Evolutionary conservation across 805 yeast species (phyloP), one percentile per base, ranked within the genome.

Genomic region (Schwanniomyces pseudopolymorphus): DNA sequence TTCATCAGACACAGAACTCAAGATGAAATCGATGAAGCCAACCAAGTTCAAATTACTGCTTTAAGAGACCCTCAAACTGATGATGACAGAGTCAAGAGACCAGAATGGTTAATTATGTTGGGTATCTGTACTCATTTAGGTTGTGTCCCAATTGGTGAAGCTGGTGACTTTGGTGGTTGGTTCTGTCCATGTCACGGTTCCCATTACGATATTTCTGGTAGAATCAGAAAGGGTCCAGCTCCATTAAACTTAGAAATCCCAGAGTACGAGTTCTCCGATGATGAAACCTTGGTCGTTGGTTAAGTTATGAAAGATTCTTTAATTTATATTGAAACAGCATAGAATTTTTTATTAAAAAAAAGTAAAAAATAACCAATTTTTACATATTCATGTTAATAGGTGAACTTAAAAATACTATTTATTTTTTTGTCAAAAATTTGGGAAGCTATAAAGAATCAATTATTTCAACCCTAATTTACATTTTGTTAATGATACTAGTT

Each of bases 161-260:
- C 97, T 58, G 99, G 99, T 77, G 99, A 94, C 75, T 94, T 82
- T 63, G 98, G 97, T 71, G 99, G 99, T 71, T 94, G 99, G 99
- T 94, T 94, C 92, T 94, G 99, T 77, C 99, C 99, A 57, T 94
- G 99, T 80, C 99, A 95, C 81, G 99, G 99, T 83, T 92, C 98
- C 68, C 99, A 95, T 75, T 94, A 94, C 77, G 99, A 94, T 78
- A 95, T 95, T 77, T 91, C 97, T 55, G 99, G 99, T 74, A 92
- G 99, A 85, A 92, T 94, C 70, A 89, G 99, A 85, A 92, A 84
- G 79, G 99, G 99, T 61, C 99, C 99, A 61, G 99, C 99, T 69
- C 99, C 99, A 67, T 83, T 89, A 74, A 94, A 94, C 81, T 83
- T 94, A 79, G 99, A 94, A 80, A 80, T 94, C 63, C 99, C 99